Evolutionary conservation across 1,139 yeast genomes (phyloP), one percentile per base, ranked within the genome.

Genomic region (Komagataea norvegica): DNA sequence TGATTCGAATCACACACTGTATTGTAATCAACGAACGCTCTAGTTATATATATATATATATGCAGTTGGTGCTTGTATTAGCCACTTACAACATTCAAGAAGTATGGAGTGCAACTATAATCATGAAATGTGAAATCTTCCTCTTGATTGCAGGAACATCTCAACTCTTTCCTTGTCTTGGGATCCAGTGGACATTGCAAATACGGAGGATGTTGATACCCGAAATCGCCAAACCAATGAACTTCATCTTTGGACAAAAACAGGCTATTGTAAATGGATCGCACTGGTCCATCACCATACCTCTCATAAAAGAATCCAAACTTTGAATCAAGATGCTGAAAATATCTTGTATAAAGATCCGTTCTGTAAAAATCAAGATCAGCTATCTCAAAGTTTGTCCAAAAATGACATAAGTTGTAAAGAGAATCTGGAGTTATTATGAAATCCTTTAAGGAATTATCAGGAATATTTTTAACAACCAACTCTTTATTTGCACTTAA

Each of bases 241-340:
- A 75, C 60, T 47, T 73, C 59, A 37, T 67, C 65, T 33, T 57
- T 62, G 19, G 67, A 61, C 32, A 70, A 57, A 51, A 75, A 73
- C 26, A 75, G 57, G 3, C 78, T 60, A 11, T 68, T 74, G 3
- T 77, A 80, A 33, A 76, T 71, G 7, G 79, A 72, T 52, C 76
- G 78, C 32, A 76, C 63, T 7, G 82, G 82, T 0, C 81, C 82
- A 56, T 76, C 82, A 6, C 82, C 82, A 80, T 80, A 76, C 53
- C 82, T 58, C 49, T 76, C 82, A 53, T 75, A 75, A 56, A 74
- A 76, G 48, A 76, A 75, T 1, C 81, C 81, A 15, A 79, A 79
- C 0, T 70, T 56, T 38, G 56, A 47, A 54, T 76, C 82, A 47
- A 76, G 60, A 48, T 65, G 55, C 4, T 73, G 62, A 49, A 75